Base-by-base conservation (phyloP, 441 rosid genomes). In the Pelargonium myrrhifolium region DNA sequence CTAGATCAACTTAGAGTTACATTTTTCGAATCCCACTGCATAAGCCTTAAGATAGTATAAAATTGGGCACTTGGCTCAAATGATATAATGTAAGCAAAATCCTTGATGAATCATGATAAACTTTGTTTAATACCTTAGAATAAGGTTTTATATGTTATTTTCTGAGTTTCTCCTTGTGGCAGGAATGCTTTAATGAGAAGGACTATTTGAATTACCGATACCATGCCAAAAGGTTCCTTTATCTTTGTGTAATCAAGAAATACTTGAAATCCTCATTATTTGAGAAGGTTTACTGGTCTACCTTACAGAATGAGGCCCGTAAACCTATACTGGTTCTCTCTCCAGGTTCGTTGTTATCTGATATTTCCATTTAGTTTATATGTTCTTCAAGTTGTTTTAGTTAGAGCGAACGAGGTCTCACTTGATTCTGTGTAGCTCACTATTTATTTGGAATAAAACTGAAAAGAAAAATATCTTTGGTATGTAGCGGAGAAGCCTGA, bases 201-300 rank as follows among this genome's bases (percentile, higher is more conserved):
- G 97, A 91, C 75, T 93, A 86, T 74, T 80, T 90, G 72, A 86
- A 91, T 84, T 72, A 91, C 65, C 83, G 99, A 15, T 93, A 91
- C 79, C 94, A 89, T 78, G 97, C 93, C 69, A 91, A 89, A 79
- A 79, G 99, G 76, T 88, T 82, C 76, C 75, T 91, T 45, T 89
- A 91, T 80, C 93, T 93, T 42, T 88, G 90, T 72, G 75, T 87
- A 22, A 73, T 93, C 63, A 84, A 83, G 82, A 88, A 87, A 75
- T 83, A 82, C 75, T 74, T 91, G 83, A 62, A 75, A 71, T 79
- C 73, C 26, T 66, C 80, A 0, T 74, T 78, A 11, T 53, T 91
- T 17, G 72, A 76, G 58, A 93, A 87, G 79, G 83, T 93, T 69
- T 90, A 83, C 53, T 91, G 97, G 99, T 88, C 99, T 1, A 67